Base-by-base conservation (phyloP, 768 basidiomycete genomes). In the Pulveroboletus ravenelii region DNA sequence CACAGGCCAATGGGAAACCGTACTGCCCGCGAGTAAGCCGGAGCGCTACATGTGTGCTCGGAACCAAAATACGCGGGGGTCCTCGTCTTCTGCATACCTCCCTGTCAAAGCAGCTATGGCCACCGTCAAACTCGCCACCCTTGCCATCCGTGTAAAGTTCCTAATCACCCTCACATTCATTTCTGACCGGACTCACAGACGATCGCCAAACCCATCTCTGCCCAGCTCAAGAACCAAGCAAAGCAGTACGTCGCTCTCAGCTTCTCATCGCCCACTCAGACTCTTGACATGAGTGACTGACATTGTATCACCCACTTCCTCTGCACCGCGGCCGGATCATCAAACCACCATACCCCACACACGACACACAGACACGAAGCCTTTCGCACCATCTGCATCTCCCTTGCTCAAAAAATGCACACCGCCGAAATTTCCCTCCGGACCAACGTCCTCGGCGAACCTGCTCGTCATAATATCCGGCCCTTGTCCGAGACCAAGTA, bases 161-260 rank as follows among this genome's bases (percentile, higher is more conserved):
- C 6, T 6, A 3, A 27, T 23, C 4, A 23, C 20, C 2, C 4
- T 23, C 4, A 23, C 20, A 23, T 5, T 27, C 6, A 27, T 27
- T 27, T 27, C 25, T 27, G 25, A 27, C 25, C 25, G 2, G 14
- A 10, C 30, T 31, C 30, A 34, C 41, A 90, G 88, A 91, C 88
- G n/a, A 65, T 89, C 63, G 88, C 89, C 46, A 91, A 90, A 69
- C 89, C 89, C 45, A 88, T 91, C 56, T 83, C 84, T 46, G 68
- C 74, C 29, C 75, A 76, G 45, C 70, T 91, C 41, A 89, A 83
- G 68, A 73, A 73, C 42, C 87, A 89, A 64, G 89, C 84, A 0
- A 80, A 76, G 59, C 78, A 88, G 87, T 89, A 57, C 56, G 82
- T 72, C 31, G 23, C 14, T 12, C 4, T 30, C 29, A 31, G 4